Base-by-base conservation (phyloP, 2,329 filamentous ascomycete species). In the Epicoccum nigrum region DNA sequence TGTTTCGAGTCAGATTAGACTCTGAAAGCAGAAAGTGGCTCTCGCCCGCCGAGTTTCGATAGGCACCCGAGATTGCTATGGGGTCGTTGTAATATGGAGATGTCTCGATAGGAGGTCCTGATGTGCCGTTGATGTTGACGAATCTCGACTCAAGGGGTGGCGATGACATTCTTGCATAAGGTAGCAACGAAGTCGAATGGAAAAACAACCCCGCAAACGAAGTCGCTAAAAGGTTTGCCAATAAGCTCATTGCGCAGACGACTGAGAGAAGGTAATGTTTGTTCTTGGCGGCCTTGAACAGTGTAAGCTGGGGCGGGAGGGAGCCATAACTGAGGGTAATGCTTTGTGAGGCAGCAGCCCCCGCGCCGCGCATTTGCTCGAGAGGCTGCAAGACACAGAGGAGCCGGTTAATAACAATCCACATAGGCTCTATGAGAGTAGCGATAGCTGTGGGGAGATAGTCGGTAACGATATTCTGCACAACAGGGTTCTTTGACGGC, bases 351-450 rank as follows among this genome's bases (percentile, higher is more conserved):
- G 73, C 46, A 1, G 51, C 41, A 1, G 75, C 67, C 17, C 70
- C 66, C 0, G 78, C 77, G 7, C 59, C 54, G 27, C 74, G 71
- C 0, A 86, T 64, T 8, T 81, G 74, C 2, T 79, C 72, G 25
- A 83, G 81, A 0, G 83, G 83, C 28, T 83, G 78, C 0, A 86
- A 51, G 2, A 83, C 58, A 35, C 81, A 84, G 0, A 83, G 55
- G 0, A 80, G 43, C 0, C 83, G 72, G 40, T 83, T 85, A 0
- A 86, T 49, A 0, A 84, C 61, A 0, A 83, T 69, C 78, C 83
- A 83, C 2, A 81, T 73, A 0, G 83, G 82, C 30, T 86, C 83
- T 0, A 84, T 68, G 0, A 84, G 46, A 0, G 83, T 85, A 0
- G 81, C 79, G 7, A 84, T 72, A 0, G 74, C 69, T 0, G 80